A percentile compares a stretch with the other conserved stretches of the same genome.
Conservation (phyloP, 257 asterid genomes). For the Przewalskia tangutica region DNA sequence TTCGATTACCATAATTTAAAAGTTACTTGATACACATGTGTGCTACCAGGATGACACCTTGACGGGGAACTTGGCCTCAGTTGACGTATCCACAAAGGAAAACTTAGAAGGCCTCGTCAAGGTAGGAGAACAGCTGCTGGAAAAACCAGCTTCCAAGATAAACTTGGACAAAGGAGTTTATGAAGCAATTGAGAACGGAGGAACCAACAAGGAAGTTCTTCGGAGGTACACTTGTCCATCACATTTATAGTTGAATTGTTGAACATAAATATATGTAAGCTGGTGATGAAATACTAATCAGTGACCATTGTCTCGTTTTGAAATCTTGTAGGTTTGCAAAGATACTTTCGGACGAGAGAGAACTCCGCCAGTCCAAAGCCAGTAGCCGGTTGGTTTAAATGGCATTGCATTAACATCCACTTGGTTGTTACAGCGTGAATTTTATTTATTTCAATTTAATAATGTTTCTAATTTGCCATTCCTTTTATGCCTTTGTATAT, state of each 20-base stretch:
- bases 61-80: slow-evolving; percentile 27
- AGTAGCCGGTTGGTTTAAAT: background rate
- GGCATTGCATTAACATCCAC: background rate
- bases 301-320: background rate
- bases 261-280: background rate
- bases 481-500: background rate
- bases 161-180: slow-evolving; percentile 26
- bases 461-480: background rate
- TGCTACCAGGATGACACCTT: slow-evolving; percentile 30
- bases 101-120: slow-evolving; percentile 37
- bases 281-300: background rate
- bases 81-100: slow-evolving; percentile 33
- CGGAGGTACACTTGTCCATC: slow-evolving; percentile 13
- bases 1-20: background rate
- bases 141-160: slow-evolving; percentile 31
- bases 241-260: background rate
- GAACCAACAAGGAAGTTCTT: slow-evolving; percentile 44
- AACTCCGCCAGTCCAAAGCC: slow-evolving; percentile 6
- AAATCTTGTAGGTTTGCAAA: slow-evolving; percentile 32
- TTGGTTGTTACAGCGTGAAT: background rate
- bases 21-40: background rate
- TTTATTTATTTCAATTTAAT: background rate
- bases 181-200: slow-evolving; percentile 32
- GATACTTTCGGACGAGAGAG: slow-evolving; percentile 43
- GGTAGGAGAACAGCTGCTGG: slow-evolving; percentile 40